Evolutionary conservation across 495 filamentous ascomycete genomes (phyloP).

Genomic region (Schizothecium vesticola): DNA sequence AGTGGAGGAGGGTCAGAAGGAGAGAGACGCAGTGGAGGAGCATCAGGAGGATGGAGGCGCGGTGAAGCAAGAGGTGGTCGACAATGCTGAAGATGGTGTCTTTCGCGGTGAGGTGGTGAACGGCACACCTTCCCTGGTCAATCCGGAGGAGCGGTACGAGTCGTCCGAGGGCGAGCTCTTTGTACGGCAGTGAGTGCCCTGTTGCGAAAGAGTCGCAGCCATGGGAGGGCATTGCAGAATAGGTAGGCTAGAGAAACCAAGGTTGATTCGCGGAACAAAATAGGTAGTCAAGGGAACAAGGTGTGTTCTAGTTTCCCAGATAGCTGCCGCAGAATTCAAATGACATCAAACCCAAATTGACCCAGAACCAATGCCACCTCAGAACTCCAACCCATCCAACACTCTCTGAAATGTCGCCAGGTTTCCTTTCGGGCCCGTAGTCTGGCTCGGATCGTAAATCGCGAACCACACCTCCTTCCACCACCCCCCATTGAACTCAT

Average conservation of each 20-base stretch:
- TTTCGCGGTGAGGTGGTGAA: background rate
- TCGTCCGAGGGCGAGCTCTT: background rate
- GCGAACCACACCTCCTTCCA: slow-evolving; percentile 1
- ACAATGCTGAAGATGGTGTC: background rate
- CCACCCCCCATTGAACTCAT: background rate
- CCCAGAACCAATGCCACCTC: background rate
- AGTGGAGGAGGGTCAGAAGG: background rate
- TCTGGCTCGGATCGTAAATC: background rate
- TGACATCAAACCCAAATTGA: background rate
- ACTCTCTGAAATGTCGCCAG: background rate
- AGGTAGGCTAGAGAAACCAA: background rate
- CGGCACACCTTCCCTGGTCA: background rate
- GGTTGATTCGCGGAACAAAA: background rate
- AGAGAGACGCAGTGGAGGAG: background rate
- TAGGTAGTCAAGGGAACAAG: background rate
- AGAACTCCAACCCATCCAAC: background rate
- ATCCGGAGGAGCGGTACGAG: background rate
- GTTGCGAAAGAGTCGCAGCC: background rate
- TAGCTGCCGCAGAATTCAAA: background rate
- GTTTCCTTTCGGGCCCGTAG: background rate
- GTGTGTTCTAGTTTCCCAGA: background rate
- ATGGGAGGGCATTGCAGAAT: background rate
- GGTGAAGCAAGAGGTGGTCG: background rate
- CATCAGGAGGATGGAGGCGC: background rate
- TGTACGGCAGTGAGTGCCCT: background rate